Conservation (phyloP, 371 early-diverging fungal genomes). For the Rhizopus arrhizus region DNA sequence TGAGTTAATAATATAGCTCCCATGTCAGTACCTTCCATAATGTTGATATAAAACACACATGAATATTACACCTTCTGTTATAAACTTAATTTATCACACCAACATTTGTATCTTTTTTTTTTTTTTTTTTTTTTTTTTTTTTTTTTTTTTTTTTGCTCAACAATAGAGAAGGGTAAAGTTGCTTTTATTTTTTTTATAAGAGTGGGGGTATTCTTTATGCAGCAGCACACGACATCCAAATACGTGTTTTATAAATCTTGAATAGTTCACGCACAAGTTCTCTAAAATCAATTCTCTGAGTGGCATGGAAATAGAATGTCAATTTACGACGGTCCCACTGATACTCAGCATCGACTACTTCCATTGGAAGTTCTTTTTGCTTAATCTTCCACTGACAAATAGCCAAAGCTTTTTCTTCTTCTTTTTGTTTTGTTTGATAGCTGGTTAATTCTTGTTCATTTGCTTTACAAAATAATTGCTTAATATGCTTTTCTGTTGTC, state of each 20-base stretch:
- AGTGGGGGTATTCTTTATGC: no score
- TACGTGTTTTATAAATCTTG: constrained; percentile 97
- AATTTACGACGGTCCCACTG: constrained; percentile 96
- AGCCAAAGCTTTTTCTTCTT: constrained; percentile 86
- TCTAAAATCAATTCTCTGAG: constrained; percentile 94
- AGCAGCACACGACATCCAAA: constrained; percentile 80
- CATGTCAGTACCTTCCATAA: no score
- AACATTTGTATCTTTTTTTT: no score
- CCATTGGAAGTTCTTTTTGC: constrained; percentile 89
- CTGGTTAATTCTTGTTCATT: constrained; percentile 70
- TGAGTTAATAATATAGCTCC: no score
- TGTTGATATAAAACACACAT: no score
- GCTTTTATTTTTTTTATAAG: no score
- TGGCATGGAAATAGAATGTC: constrained; percentile 91
- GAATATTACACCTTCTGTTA: no score
- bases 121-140: no score
- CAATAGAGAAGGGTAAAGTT: no score
- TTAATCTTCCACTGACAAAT: constrained; percentile 88
- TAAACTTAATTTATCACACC: no score
- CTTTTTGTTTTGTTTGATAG: constrained; percentile 78
- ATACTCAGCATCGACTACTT: constrained; percentile 95
- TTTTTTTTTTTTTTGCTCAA: no score
- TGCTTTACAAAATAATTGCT: neutral
- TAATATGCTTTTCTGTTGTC: neutral
- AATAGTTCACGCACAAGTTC: constrained; percentile 97